phyloP scores from a whole-genome alignment of 2,329 filamentous ascomycete genomes.

The Epichloe gansuensis region DNA sequence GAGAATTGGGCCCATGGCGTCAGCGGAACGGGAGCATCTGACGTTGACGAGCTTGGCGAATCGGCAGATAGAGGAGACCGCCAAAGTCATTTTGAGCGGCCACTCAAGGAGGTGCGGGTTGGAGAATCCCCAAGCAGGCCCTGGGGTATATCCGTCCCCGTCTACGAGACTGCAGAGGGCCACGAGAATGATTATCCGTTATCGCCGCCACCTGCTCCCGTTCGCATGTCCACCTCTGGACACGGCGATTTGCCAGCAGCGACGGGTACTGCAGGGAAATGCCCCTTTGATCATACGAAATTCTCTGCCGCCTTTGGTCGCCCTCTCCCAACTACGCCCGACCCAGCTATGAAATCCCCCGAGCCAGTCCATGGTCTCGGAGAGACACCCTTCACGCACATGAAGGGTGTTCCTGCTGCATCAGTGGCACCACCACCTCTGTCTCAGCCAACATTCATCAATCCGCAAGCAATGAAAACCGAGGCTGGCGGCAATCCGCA shows the following conservation, averaged over 20 bases:
- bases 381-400: slow-evolving; percentile 12
- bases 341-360: slow-evolving; percentile 7
- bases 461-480: slow-evolving; percentile 24
- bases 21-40: slow-evolving; percentile 35
- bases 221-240: slow-evolving; percentile 32
- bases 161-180: slow-evolving; percentile 29
- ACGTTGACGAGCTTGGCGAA: slow-evolving; percentile 25
- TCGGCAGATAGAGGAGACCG: slow-evolving; percentile 42
- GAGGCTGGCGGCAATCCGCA: slow-evolving; percentile 34
- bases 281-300: slow-evolving; percentile 44
- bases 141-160: slow-evolving; percentile 79
- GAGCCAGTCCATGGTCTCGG: slow-evolving; percentile 3
- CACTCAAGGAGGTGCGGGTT: slow-evolving; percentile 78
- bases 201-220: slow-evolving; percentile 46
- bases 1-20: slow-evolving; percentile 78
- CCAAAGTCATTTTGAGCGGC: slow-evolving; percentile 66
- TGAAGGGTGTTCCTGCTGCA: slow-evolving; percentile 7
- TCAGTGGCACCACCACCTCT: slow-evolving; percentile 7
- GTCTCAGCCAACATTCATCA: slow-evolving; percentile 39
- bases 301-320: slow-evolving; percentile 24
- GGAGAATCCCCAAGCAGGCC: slow-evolving; percentile 87
- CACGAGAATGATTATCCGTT: slow-evolving; percentile 29
- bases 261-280: slow-evolving; percentile 30
- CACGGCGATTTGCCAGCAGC: slow-evolving; percentile 9
- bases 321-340: slow-evolving; percentile 6